Evolutionary conservation across 75 land plant species (phyloP).

Genomic region (Pinus tabuliformis): DNA sequence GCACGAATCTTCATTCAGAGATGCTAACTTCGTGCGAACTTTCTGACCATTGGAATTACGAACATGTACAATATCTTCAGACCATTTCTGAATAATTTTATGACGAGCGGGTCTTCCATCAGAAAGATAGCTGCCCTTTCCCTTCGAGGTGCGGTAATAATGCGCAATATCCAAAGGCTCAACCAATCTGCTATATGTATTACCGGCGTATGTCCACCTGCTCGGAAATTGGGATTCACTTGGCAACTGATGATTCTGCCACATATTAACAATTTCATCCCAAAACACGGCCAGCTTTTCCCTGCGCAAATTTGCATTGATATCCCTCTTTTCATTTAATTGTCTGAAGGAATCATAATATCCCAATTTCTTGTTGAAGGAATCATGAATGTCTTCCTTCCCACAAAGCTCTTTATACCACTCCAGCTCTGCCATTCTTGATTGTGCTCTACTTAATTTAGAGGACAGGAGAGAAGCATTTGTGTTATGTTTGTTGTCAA

Average conservation of each 20-base stretch:
- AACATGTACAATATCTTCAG: neutral
- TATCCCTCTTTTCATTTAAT: neutral
- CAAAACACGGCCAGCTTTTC: neutral
- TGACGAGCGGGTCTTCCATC: neutral
- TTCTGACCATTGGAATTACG: neutral
- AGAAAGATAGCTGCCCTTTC: neutral
- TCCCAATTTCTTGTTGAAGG: neutral
- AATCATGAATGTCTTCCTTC: no score
- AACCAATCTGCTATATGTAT: slow-evolving; percentile 8
- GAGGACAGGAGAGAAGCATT: neutral
- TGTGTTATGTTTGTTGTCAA: neutral
- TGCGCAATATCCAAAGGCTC: slow-evolving; percentile 19
- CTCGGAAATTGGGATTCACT: neutral
- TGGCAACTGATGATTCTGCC: neutral
- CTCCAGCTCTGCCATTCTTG: slow-evolving; percentile 1
- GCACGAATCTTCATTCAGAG: neutral
- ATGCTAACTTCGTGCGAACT: neutral
- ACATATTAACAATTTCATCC: neutral
- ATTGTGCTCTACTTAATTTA: neutral
- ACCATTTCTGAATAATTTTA: slow-evolving; percentile 1
- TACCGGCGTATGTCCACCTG: slow-evolving; percentile 14
- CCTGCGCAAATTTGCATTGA: neutral
- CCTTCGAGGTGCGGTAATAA: neutral
- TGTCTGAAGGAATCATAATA: neutral
- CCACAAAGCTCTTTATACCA: neutral